Conservation (phyloP, 2,329 filamentous ascomycete genomes). For the Pyrenochaeta sp. region DNA sequence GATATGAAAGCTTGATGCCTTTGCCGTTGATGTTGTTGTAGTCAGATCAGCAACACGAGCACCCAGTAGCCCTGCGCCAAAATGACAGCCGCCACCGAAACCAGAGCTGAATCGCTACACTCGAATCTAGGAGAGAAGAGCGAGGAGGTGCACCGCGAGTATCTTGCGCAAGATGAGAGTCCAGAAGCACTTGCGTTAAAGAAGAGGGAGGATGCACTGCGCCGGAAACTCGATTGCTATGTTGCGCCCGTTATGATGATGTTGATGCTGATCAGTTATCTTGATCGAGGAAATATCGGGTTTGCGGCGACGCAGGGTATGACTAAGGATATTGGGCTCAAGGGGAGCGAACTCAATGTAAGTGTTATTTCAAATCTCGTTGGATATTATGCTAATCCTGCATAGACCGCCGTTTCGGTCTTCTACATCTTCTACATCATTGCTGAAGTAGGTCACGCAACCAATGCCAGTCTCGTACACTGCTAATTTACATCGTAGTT, state of each 20-base stretch:
- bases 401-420: conserved; percentile 41
- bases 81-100: conserved; percentile 2
- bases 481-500: conserved; percentile 25
- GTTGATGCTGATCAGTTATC: conserved; percentile 44
- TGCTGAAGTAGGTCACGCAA: conserved; percentile 29
- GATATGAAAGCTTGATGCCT: too few species aligned
- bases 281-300: conserved; percentile 46
- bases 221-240: conserved; percentile 41
- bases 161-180: conserved; percentile 28
- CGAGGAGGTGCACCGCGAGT: conserved; percentile 22
- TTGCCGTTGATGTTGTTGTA: too few species aligned
- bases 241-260: conserved; percentile 48
- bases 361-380: conserved; percentile 2
- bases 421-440: conserved; percentile 48
- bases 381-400: too few species aligned
- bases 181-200: conserved; percentile 16
- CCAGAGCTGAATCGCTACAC: conserved; percentile 3
- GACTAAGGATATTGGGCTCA: conserved; percentile 35
- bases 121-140: conserved; percentile 21
- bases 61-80: too few species aligned
- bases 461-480: not conserved
- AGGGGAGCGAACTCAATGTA: conserved; percentile 37
- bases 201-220: conserved; percentile 36
- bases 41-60: too few species aligned
- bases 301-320: conserved; percentile 46